Conservation (phyloP, 1,284 basidiomycete genomes). For the Trichosporon inkin region DNA sequence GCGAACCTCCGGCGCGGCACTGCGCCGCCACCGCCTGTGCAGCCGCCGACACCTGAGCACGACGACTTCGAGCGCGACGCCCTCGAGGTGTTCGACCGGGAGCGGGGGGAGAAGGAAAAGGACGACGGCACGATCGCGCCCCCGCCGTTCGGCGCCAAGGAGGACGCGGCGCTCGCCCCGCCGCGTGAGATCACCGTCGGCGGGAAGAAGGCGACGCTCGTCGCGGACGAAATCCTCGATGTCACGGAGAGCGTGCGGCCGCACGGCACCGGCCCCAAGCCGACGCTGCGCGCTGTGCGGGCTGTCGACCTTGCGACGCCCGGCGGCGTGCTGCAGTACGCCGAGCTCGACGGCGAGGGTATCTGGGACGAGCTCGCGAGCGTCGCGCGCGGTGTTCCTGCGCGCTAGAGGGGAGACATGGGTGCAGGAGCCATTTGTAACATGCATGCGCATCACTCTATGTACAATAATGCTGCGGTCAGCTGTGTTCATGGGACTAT, state of each 20-base stretch:
- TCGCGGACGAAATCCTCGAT: constrained; percentile 19
- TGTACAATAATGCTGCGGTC: not conserved
- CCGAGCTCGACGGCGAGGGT: constrained; percentile 18
- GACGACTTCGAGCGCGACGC: not conserved
- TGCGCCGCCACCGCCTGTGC: not conserved
- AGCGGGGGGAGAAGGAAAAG: not conserved
- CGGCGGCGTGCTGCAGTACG: constrained; percentile 17
- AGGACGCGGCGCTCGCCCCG: not conserved
- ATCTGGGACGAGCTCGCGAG: constrained; percentile 18
- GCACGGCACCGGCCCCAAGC: not conserved
- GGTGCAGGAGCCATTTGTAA: constrained; percentile 1
- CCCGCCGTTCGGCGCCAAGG: not conserved
- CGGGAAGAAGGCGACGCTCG: constrained; percentile 9
- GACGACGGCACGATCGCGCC: not conserved
- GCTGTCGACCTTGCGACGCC: constrained; percentile 16
- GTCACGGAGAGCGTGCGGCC: constrained; percentile 10
- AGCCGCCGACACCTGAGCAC: not conserved
- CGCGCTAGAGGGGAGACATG: not conserved
- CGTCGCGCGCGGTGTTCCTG: constrained; percentile 9
- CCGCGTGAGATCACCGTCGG: constrained; percentile 1
- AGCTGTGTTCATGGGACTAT: too few species aligned
- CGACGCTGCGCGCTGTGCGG: constrained; percentile 13
- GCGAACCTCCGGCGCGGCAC: constrained; percentile 12
- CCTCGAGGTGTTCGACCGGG: too few species aligned
- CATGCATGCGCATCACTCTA: constrained; percentile 9